These are phyloP conservation scores for Elsinoe necatrix DNA, from an alignment of 2,329 filamentous ascomycete species.

Conservation along the genomic window DNA sequence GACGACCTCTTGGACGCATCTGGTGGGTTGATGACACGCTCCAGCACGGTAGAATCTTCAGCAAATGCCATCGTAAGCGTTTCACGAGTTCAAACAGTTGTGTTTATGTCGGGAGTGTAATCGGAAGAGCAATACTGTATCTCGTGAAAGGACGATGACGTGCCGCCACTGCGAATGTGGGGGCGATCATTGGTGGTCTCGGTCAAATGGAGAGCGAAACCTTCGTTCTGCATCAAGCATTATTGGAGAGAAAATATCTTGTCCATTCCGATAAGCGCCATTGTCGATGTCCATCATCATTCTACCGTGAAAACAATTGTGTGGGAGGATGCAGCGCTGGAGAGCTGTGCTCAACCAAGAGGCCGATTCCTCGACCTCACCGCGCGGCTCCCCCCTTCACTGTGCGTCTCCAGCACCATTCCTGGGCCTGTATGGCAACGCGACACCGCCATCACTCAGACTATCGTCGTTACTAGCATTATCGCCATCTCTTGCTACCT, in stretches of 20 bases:
- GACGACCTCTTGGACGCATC: neutral
- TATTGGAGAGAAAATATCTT: too few relatives aligned
- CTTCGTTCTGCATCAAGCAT: neutral
- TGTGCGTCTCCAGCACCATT: neutral
- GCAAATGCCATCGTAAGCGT: neutral
- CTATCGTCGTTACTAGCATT: neutral
- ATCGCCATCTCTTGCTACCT: neutral
- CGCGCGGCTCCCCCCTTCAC: neutral
- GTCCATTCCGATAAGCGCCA: too few relatives aligned
- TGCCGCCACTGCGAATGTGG: constrained; percentile 2
- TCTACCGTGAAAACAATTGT: too few relatives aligned
- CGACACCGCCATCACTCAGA: neutral
- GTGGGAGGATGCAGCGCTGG: neutral
- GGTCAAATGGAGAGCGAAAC: constrained; percentile 1
- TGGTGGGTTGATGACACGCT: constrained; percentile 1
- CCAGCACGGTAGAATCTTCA: constrained; percentile 7
- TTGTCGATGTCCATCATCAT: too few relatives aligned
- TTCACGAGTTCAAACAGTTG: neutral
- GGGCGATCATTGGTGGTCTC: neutral
- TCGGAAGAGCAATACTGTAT: neutral
- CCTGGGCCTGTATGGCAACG: neutral
- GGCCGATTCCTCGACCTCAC: neutral
- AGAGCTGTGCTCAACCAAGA: neutral
- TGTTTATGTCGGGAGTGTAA: neutral
- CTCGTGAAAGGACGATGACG: neutral